Evolutionary conservation across 1,139 yeast genomes (phyloP), one percentile per base, ranked within the genome.

Genomic region (Hemisphaericaspora xylofermentans): DNA sequence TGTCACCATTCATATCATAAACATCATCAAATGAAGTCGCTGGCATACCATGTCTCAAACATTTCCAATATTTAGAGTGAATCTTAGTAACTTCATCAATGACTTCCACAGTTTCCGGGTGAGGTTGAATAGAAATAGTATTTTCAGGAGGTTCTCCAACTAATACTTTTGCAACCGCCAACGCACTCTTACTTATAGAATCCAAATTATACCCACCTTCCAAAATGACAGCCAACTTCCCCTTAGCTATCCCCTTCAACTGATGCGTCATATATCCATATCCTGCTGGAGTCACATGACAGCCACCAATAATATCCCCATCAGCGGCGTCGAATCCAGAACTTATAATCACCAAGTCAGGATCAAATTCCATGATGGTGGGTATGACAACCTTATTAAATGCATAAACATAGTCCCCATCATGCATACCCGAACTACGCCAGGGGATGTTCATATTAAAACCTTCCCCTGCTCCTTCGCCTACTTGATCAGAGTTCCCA

Each of bases 251-350:
- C 29, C 88, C 81, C 63, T 89, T 91, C 51, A 94, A 71, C 83
- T 84, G 75, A 56, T 89, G 96, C 2, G 98, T 88, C 96, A 94
- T 88, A 50, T 88, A 91, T 6, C 96, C 97, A 60, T 93, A 94
- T 14, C 97, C 96, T 33, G 89, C 85, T 2, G 98, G 98, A 0
- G 96, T 78, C 3, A 94, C 95, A 60, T 88, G 95, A 61, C 97
- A 93, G 31, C 94, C 96, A n/a, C 98, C 99, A 50, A 94, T 88
- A 43, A 88, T 84, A 64, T 94, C 99, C 40, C 98, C 98, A 53
- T 88, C 96, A 0, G 99, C 99, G 18, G 98, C 98, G 66, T 93
- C 99, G 57, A 93, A 93, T 0, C 99, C 99, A 0, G 98, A 84
- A 33, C 96, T 88, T 26, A 94, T 84, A 30, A 94, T 88, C 6